Base-by-base conservation (phyloP, 2,329 filamentous ascomycete species). In the Colletotrichum orchidophilum region DNA sequence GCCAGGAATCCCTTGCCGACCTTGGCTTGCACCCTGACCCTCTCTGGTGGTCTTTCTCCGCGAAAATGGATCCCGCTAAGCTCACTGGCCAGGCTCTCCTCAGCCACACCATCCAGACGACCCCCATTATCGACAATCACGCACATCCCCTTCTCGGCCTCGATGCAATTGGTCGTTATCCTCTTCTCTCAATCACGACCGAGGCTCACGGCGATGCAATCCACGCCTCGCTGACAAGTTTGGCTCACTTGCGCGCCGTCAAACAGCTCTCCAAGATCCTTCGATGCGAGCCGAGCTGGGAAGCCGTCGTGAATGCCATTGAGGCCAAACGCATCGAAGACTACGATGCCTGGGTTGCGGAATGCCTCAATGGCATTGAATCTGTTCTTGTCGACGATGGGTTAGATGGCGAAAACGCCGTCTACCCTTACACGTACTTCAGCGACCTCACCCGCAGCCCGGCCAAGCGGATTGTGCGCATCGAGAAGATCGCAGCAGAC, bases 341-440 rank as follows among this genome's bases (percentile, higher is more conserved):
- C 70, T 87, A 88, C 66, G 83, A 89, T 5, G 86, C 80, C 3
- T 90, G 94, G 84, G 84, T 89, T 12, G 84, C 82, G 54, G 85
- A 84, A 73, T 96, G 93, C 75, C 85, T 97, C 5, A 81, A 88
- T 13, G 93, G 93, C 1, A 93, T 94, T 31, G 90, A 95, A 78
- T 89, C 88, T 1, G 84, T 96, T 12, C 84, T 97, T 1, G 87
- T 97, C n/a, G 94, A 96, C 75, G 94, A 96, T 80, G 92, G 93
- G 0, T 81, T 96, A 8, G 72, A 72, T n/a, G 70, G 64, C 18
- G 82, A 83, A 2, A 85, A 87, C 8, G 83, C 87, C 24, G 87
- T 89, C 1, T 87, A 93, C 74, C 78, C 84, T 0, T 93, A 90
- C 75, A 77, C 82, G 5, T 93, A 90, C 87, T 91, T 94, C 77